phyloP scores from a whole-genome alignment of 176 grass and related monocot genomes.

The Sorghum bicolor region DNA sequence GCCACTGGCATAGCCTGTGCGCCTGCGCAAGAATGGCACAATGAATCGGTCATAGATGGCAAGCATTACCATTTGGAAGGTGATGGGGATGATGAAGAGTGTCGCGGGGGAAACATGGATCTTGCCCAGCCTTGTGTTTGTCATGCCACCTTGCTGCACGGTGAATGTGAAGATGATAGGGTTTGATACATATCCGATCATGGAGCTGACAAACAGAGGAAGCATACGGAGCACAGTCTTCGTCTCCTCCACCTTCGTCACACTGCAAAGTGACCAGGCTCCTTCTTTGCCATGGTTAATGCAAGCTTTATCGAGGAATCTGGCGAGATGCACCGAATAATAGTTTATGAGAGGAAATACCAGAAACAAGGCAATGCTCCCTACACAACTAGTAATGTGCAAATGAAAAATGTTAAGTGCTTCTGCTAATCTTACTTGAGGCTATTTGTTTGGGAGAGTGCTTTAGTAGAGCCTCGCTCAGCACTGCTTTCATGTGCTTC shows the following conservation, averaged over 20 bases:
- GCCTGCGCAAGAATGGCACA: constrained; percentile 31
- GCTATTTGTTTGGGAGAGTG: constrained; percentile 1
- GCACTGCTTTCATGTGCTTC: constrained; percentile 11
- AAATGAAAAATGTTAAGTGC: not conserved
- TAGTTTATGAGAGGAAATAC: not conserved
- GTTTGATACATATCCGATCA: constrained; percentile 38
- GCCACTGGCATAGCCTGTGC: constrained; percentile 39
- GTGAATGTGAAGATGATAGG: constrained; percentile 47
- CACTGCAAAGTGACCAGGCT: constrained; percentile 50
- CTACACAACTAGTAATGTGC: not conserved
- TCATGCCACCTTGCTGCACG: constrained; percentile 54
- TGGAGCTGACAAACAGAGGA: constrained; percentile 54
- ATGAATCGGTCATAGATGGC: constrained; percentile 46
- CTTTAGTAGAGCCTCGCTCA: not conserved
- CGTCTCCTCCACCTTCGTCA: constrained; percentile 51
- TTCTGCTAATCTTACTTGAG: constrained; percentile 33
- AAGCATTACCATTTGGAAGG: constrained; percentile 51
- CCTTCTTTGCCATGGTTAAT: constrained; percentile 33
- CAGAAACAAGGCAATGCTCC: not conserved
- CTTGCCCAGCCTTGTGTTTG: constrained; percentile 50
- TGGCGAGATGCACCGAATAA: constrained; percentile 1
- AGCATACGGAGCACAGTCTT: constrained; percentile 49
- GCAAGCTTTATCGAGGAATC: constrained; percentile 66
- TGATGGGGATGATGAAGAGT: constrained; percentile 51
- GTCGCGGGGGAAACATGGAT: constrained; percentile 49